Percentiles rank a stretch among this genome's conserved stretches.
Conservation (phyloP, 176 grass and related monocot genomes). For the Oryza glumipatula region DNA sequence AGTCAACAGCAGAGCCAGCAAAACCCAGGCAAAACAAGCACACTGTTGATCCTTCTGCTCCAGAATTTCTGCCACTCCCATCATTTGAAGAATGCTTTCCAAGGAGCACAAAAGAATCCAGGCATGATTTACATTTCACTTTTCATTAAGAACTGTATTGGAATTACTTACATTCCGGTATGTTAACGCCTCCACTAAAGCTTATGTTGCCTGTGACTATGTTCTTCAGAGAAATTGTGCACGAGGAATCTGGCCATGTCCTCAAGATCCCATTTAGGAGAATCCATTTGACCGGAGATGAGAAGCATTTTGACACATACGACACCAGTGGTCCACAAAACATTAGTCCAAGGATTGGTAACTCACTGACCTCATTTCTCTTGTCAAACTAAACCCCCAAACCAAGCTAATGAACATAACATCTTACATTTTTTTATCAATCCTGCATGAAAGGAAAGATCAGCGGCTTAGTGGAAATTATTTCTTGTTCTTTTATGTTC, state of each 20-base stretch:
- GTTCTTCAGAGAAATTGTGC: conserved; percentile 75
- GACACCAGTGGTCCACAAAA: conserved; percentile 97
- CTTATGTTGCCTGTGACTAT: conserved; percentile 32
- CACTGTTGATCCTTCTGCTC: conserved; percentile 70
- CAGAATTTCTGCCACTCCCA: conserved; percentile 92
- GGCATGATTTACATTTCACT: conserved; percentile 43
- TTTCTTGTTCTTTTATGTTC: neutral
- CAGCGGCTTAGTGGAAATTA: neutral
- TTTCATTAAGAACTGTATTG: neutral
- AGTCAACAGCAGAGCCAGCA: conserved; percentile 51
- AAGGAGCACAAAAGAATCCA: conserved; percentile 87
- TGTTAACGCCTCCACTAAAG: neutral
- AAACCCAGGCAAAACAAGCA: conserved; percentile 64
- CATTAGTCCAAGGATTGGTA: conserved; percentile 73
- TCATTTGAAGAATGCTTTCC: conserved; percentile 96
- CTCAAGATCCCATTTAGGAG: conserved; percentile 90
- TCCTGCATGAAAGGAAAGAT: neutral
- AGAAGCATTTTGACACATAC: conserved; percentile 83
- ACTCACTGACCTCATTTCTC: conserved; percentile 34
- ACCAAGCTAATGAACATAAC: neutral
- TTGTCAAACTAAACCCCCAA: neutral
- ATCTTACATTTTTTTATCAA: neutral
- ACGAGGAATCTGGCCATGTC: conserved; percentile 82
- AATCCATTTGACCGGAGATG: conserved; percentile 81
- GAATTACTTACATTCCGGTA: neutral